phyloP scores from a whole-genome alignment of 805 yeast species.

The Nakazawaea anatomiae region DNA sequence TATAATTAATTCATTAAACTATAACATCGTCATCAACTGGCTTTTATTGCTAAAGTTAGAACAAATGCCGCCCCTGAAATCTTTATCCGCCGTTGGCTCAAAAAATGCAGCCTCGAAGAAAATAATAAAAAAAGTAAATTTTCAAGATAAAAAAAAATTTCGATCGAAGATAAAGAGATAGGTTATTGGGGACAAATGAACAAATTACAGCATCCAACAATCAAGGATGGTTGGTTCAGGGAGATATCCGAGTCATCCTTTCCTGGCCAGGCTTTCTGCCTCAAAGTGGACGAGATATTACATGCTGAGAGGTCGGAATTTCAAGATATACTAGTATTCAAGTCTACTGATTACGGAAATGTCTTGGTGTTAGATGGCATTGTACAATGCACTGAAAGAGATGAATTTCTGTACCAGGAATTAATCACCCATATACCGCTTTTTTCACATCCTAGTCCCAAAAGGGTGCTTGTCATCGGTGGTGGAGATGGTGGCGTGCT shows the following conservation, averaged over 20 bases:
- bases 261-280: constrained; percentile 82
- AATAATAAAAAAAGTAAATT: too few species aligned
- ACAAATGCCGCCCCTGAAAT: too few species aligned
- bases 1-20: too few species aligned
- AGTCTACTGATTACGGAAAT: constrained; percentile 73
- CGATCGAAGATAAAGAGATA: not conserved
- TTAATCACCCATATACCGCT: constrained; percentile 82
- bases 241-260: constrained; percentile 66
- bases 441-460: constrained; percentile 70
- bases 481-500: constrained; percentile 97
- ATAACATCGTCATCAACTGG: too few species aligned
- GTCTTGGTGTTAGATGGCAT: constrained; percentile 88
- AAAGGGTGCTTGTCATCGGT: constrained; percentile 78
- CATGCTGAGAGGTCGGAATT: constrained; percentile 62
- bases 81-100: too few species aligned
- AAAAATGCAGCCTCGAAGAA: too few species aligned
- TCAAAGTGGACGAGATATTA: constrained; percentile 59
- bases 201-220: constrained; percentile 23
- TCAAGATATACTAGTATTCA: constrained; percentile 80
- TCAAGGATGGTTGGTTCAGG: constrained; percentile 72
- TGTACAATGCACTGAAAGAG: constrained; percentile 86
- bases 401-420: constrained; percentile 92
- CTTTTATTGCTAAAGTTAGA: too few species aligned
- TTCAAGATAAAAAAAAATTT: not conserved
- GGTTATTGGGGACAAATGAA: not conserved